These are phyloP conservation scores for Macadamia integrifolia DNA, from an alignment of 164 flowering plant species.

Conservation along the genomic window DNA sequence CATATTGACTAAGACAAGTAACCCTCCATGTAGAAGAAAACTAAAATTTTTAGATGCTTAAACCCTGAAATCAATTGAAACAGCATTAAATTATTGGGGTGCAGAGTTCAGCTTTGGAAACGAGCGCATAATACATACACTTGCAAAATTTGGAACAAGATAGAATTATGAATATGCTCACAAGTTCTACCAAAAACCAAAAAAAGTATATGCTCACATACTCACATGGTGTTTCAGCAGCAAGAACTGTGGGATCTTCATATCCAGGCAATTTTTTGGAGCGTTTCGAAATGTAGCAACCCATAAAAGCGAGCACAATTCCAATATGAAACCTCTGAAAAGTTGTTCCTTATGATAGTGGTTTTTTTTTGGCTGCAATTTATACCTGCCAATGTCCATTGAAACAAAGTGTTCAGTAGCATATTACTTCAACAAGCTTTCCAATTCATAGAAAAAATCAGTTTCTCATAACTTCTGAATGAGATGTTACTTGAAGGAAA, in stretches of 20 bases:
- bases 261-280: constrained; percentile 39
- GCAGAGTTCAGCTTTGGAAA: neutral
- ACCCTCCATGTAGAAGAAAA: too few relatives aligned
- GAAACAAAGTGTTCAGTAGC: neutral
- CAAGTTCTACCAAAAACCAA: constrained; percentile 68
- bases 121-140: neutral
- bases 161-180: constrained; percentile 6
- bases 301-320: constrained; percentile 13
- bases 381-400: neutral
- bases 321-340: neutral
- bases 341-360: neutral
- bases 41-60: too few relatives aligned
- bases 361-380: neutral
- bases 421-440: neutral
- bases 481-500: too few relatives aligned
- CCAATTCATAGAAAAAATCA: too few relatives aligned
- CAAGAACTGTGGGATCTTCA: constrained; percentile 71
- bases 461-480: too few relatives aligned
- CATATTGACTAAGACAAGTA: too few relatives aligned
- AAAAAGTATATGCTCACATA: constrained; percentile 8
- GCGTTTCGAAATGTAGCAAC: constrained; percentile 42
- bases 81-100: neutral
- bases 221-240: constrained; percentile 56
- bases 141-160: neutral
- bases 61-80: too few relatives aligned